phyloP scores from a whole-genome alignment of 2,329 filamentous ascomycete species.

The Hypoxylon sp. region DNA sequence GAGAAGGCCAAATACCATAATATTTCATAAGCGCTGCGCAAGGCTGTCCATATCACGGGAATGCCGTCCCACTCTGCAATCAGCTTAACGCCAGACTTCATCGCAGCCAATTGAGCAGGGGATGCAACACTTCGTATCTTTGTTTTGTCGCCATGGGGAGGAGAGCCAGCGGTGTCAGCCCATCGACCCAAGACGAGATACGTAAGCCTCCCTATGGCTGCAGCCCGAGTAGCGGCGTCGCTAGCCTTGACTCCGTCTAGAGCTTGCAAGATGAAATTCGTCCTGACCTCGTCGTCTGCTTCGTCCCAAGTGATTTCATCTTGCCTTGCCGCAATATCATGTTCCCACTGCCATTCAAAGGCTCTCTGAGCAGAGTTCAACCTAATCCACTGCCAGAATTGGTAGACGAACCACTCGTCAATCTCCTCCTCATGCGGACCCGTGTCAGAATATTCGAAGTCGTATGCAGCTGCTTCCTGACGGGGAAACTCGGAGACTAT shows the following conservation, averaged over 20 bases:
- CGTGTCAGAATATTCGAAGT: constrained; percentile 84
- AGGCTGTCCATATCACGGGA: constrained; percentile 65
- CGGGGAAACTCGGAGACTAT: constrained; percentile 82
- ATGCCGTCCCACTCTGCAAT: constrained; percentile 67
- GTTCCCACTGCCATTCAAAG: constrained; percentile 83
- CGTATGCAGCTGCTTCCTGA: constrained; percentile 81
- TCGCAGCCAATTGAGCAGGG: constrained; percentile 70
- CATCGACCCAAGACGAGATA: constrained; percentile 79
- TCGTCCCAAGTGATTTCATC: constrained; percentile 75
- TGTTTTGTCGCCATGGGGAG: constrained; percentile 59
- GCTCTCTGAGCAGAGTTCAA: constrained; percentile 81
- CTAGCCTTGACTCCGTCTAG: constrained; percentile 63
- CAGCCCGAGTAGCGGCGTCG: constrained; percentile 65
- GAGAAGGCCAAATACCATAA: constrained; percentile 63
- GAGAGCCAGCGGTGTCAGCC: constrained; percentile 74
- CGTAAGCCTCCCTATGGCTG: constrained; percentile 70
- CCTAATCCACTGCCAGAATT: constrained; percentile 86
- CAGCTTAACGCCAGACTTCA: constrained; percentile 68
- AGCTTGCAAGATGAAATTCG: constrained; percentile 70
- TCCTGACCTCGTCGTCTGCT: constrained; percentile 69
- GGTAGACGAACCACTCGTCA: constrained; percentile 98
- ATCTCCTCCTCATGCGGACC: constrained; percentile 87
- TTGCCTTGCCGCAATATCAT: constrained; percentile 61
- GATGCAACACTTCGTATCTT: constrained; percentile 66
- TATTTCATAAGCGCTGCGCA: constrained; percentile 65